Evolutionary conservation across 1,139 yeast species (phyloP).

Genomic region (Blastobotrys illinoisensis): DNA sequence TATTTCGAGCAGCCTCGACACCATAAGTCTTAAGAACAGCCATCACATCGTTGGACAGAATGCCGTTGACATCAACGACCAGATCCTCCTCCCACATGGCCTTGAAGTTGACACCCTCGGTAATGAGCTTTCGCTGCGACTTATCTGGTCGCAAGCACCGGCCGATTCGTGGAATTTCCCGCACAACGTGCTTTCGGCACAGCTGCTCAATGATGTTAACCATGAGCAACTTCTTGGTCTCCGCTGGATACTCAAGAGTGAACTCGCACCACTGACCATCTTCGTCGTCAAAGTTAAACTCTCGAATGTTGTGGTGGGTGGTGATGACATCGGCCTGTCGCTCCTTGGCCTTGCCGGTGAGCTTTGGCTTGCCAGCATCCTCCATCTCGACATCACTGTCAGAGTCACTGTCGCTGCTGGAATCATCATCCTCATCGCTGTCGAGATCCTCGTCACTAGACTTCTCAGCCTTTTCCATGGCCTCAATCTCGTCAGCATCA

Average conservation of each 20-base stretch:
- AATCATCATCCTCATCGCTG: conserved; percentile 15
- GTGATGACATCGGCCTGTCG: conserved; percentile 81
- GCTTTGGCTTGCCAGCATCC: conserved; percentile 12
- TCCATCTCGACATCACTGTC: conserved; percentile 26
- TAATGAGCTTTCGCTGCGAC: conserved; percentile 64
- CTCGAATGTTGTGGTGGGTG: conserved; percentile 63
- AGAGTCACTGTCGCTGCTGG: conserved; percentile 23
- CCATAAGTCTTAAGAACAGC: conserved; percentile 91
- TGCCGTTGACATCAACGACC: conserved; percentile 80
- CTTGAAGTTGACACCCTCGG: conserved; percentile 96
- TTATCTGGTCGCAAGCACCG: conserved; percentile 83
- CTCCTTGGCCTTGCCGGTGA: conserved; percentile 63
- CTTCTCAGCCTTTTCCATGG: conserved; percentile 62
- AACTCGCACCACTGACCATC: conserved; percentile 92
- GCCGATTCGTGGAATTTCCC: conserved; percentile 87
- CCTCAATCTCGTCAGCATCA: conserved; percentile 87
- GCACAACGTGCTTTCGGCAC: conserved; percentile 84
- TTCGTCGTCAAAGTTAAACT: conserved; percentile 85
- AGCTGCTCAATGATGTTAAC: conserved; percentile 92
- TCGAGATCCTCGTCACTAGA: conserved; percentile 38
- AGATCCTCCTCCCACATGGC: conserved; percentile 99
- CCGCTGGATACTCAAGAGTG: conserved; percentile 75
- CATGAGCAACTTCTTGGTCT: conserved; percentile 91
- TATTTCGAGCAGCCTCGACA: conserved; percentile 97
- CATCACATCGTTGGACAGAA: conserved; percentile 87